Evolutionary conservation across 805 yeast species (phyloP), one percentile per base, ranked within the genome.

Genomic region (Sugiyamaella mastotermitis): DNA sequence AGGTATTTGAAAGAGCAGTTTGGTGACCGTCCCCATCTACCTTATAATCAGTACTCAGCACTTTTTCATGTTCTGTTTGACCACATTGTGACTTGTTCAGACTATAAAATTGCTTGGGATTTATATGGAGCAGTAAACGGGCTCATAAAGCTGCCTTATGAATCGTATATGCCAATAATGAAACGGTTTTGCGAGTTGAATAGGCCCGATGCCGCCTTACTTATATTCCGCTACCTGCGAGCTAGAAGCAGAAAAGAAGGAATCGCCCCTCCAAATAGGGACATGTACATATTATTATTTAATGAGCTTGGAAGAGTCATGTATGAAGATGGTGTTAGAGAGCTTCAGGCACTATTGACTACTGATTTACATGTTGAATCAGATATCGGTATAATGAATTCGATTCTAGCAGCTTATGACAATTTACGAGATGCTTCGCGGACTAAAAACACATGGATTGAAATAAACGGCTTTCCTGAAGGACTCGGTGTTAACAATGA

Each of bases 291-390:
- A 38, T 72, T 72, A 46, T 56, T 83, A 17, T 77, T 83, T 53
- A 64, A 70, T 36, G 71, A 71, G 33, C 81, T 81, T 59, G 83
- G 86, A 1, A 66, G 67, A 34, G 61, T 63, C 37, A 58, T 68
- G 23, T 83, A 78, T 47, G 76, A 71, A 41, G 78, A 77, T 5
- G 92, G 90, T 0, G 75, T 82, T 13, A 65, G 65, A 34, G 80
- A 78, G 41, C 57, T 83, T 3, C 85, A 82, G 48, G 71, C 75
- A 38, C 68, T 71, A 33, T 60, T 80, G 53, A 78, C 81, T 40
- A 70, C 79, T 69, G 94, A 83, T 43, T 47, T 72, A 33, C 58
- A 65, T 8, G 59, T 81, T 29, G 72, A 68, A 41, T 69, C 76
- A 42, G 79, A 80, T 46, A 68, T 78, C 8, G 62, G 60, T 8